Percentiles rank a stretch among this genome's conserved stretches.
These are phyloP conservation scores for Beta corolliflora DNA, from an alignment of 179 eudicot species.

Conservation along the genomic window DNA sequence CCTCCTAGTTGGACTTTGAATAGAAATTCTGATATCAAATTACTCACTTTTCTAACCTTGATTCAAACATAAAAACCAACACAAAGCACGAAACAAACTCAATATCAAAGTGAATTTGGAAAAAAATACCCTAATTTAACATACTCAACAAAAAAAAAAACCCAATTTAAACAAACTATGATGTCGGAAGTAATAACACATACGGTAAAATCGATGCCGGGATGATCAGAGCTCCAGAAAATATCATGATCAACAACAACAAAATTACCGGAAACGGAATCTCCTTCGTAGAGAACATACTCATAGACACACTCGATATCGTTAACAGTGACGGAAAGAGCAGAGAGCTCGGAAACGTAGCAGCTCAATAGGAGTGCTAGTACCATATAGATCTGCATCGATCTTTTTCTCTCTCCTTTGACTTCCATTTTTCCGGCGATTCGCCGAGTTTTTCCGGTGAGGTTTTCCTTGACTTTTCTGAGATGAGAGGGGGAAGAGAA, in stretches of 20 bases:
- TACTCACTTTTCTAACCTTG: background rate
- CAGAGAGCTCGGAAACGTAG: slow-evolving; percentile 37
- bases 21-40: background rate
- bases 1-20: too few species aligned
- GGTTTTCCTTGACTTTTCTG: background rate
- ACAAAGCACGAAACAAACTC: too few species aligned
- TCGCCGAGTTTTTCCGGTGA: background rate
- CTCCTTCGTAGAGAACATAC: slow-evolving; percentile 81
- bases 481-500: background rate
- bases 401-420: slow-evolving; percentile 24
- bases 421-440: slow-evolving; percentile 29
- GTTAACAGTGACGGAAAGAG: slow-evolving; percentile 72
- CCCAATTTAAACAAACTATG: background rate
- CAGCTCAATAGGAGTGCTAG: slow-evolving; percentile 40
- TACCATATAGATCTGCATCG: slow-evolving; percentile 30
- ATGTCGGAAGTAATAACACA: background rate
- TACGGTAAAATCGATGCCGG: slow-evolving; percentile 86
- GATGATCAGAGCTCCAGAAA: slow-evolving; percentile 90
- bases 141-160: background rate
- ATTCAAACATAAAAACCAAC: too few species aligned
- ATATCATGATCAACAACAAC: slow-evolving; percentile 92
- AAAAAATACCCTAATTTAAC: background rate
- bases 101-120: too few species aligned
- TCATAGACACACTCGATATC: slow-evolving; percentile 86
- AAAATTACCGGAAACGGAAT: slow-evolving; percentile 80